Evolutionary conservation across 2,329 filamentous ascomycete species (phyloP).

Genomic region (Xylariaceae sp.): DNA sequence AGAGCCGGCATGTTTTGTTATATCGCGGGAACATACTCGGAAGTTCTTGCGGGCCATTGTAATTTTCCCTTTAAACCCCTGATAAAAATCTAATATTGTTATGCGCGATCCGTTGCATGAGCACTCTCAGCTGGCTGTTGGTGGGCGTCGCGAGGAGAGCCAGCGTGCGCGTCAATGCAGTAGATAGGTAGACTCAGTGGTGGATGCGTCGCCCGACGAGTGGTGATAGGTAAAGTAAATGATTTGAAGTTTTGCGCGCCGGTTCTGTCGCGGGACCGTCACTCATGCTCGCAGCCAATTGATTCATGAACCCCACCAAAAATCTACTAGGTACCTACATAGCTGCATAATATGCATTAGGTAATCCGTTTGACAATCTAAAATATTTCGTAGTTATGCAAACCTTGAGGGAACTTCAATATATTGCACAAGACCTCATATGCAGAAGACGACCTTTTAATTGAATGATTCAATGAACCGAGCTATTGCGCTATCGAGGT

Average conservation of each 20-base stretch:
- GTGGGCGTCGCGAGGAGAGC: neutral
- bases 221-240: too few species aligned
- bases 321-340: neutral
- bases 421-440: too few species aligned
- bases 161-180: neutral
- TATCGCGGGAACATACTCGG: conserved; percentile 22
- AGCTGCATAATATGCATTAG: too few species aligned
- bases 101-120: neutral
- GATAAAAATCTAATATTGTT: neutral
- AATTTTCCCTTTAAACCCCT: neutral
- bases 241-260: conserved; percentile 13
- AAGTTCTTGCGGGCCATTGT: conserved; percentile 30
- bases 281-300: neutral
- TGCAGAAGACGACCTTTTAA: too few species aligned
- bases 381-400: too few species aligned
- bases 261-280: conserved; percentile 7
- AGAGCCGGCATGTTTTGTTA: neutral
- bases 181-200: too few species aligned
- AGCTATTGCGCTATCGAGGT: too few species aligned
- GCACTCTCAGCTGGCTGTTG: neutral
- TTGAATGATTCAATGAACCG: too few species aligned
- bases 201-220: too few species aligned
- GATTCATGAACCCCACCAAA: conserved; percentile 16
- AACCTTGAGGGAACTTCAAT: too few species aligned
- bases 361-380: too few species aligned